phyloP scores from a whole-genome alignment of 306 rosid species.

The Chamaecrista fasciculata region DNA sequence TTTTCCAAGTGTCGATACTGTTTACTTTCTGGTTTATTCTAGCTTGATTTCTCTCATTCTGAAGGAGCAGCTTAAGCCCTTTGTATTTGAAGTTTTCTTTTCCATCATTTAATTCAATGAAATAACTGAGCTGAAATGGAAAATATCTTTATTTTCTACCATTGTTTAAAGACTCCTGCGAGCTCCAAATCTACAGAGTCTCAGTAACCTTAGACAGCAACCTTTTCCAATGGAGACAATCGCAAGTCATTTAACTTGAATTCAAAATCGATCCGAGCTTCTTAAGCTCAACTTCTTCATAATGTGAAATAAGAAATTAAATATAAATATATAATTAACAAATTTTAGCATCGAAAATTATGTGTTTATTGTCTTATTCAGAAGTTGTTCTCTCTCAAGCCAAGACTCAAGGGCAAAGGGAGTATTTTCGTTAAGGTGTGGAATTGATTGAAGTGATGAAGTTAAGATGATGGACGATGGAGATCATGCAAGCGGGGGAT shows the following conservation, averaged over 20 bases:
- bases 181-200: background rate
- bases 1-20: background rate
- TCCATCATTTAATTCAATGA: background rate
- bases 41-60: slow-evolving; percentile 17
- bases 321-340: background rate
- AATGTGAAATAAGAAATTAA: background rate
- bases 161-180: background rate
- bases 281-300: background rate
- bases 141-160: background rate
- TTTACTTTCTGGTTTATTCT: background rate
- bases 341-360: background rate
- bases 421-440: too few relatives aligned
- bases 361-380: background rate
- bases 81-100: background rate
- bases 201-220: background rate
- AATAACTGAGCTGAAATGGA: background rate
- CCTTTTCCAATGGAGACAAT: background rate
- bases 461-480: too few relatives aligned
- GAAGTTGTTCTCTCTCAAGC: too few relatives aligned
- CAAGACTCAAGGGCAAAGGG: too few relatives aligned
- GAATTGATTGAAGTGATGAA: too few relatives aligned
- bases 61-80: background rate
- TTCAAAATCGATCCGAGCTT: background rate
- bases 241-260: background rate
- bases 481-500: too few relatives aligned